Base-by-base conservation (phyloP, 257 asterid species). In the Solanum phureja region DNA sequence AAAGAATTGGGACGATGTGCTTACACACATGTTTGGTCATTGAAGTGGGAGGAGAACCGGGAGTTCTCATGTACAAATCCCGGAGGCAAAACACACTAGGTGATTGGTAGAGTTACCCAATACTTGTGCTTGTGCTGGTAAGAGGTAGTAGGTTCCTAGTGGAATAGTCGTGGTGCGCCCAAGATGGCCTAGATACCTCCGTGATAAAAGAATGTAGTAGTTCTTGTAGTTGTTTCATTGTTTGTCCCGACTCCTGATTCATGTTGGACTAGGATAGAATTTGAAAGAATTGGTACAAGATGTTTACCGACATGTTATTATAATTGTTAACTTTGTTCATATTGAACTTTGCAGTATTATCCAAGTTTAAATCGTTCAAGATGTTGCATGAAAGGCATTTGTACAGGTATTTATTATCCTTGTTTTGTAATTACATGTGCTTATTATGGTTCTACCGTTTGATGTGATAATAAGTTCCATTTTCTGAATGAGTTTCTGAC, bases 281-380 rank as follows among this genome's bases (percentile, higher is more conserved):
- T 49, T 18, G 34, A 38, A 37, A 76, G 18, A 37, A 76, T 38
- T 38, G 34, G 83, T 3, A 76, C 9, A 4, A 74, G 21, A 81
- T 81, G 29, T 29, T 18, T 29, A 29, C 3, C 2, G 11, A 8
- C 27, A 81, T 79, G 40, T 29, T 49, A 9, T 18, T 34, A 16
- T 89, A n/a, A 89, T 71, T 85, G 87, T 86, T 84, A 21, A 18
- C 79, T 86, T 58, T 56, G 66, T 86, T 90, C 34, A 33, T 87
- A 83, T 84, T 90, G 88, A 88, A 77, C 64, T 86, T 92, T 93
- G 88, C 98, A 97, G 99, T 94, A 94, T 88, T 97, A 97, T 92
- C 99, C 99, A 77, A 97, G 99, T 92, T 98, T 97, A 60, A 96
- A 97, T 84, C 94, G 99, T 75, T 97, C 99, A 69, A 94, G 98